These are phyloP conservation scores for Zygoascus hellenicus DNA, from an alignment of 1,139 yeast genomes.

Conservation along the genomic window DNA sequence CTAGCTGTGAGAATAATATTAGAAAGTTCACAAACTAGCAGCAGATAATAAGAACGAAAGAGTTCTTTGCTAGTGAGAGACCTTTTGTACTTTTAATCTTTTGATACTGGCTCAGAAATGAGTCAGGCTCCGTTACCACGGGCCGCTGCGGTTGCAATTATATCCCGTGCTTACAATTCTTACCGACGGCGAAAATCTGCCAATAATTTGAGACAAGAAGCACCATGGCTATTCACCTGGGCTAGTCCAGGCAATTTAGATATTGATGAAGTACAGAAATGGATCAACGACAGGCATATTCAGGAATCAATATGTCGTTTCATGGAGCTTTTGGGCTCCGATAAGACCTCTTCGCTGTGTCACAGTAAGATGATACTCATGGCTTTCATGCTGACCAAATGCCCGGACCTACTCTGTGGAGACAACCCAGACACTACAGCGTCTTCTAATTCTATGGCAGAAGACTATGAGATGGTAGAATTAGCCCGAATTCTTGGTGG, in stretches of 20 bases:
- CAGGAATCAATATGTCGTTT: conserved; percentile 14
- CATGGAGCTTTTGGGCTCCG: conserved; percentile 20
- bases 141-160: conserved; percentile 1
- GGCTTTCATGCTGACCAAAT: conserved; percentile 22
- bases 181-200: conserved; percentile 9
- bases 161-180: conserved; percentile 3
- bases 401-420: conserved; percentile 12
- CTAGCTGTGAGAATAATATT: no score
- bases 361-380: conserved; percentile 25
- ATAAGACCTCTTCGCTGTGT: conserved; percentile 20
- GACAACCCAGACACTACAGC: neutral
- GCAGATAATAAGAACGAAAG: neutral
- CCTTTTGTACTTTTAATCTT: neutral
- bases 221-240: conserved; percentile 11
- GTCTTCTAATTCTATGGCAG: neutral
- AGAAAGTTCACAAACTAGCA: no score
- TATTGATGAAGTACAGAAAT: conserved; percentile 11
- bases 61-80: no score
- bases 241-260: conserved; percentile 9
- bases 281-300: conserved; percentile 4
- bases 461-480: conserved; percentile 1
- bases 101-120: no score
- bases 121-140: no score
- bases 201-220: neutral
- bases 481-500: conserved; percentile 17